Conservation (phyloP, 345 rosid genomes). For the Excoecaria agallocha region DNA sequence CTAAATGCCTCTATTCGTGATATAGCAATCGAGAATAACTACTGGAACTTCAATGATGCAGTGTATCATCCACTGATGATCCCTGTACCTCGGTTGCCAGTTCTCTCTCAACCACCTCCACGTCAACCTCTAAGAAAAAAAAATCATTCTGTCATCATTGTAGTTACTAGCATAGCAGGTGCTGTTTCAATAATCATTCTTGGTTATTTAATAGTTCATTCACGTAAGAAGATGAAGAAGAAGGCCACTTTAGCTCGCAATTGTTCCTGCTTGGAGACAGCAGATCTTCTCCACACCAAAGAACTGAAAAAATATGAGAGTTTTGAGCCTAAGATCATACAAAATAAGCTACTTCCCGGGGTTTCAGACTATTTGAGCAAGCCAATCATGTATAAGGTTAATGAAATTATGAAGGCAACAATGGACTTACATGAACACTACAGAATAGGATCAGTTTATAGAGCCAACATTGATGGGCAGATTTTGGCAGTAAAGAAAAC, state of each 20-base stretch:
- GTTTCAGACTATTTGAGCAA: conserved; percentile 53
- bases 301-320: conserved; percentile 17
- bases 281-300: conserved; percentile 40
- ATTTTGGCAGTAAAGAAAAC: conserved; percentile 48
- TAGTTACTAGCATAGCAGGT: conserved; percentile 23
- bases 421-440: conserved; percentile 39
- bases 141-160: conserved; percentile 20
- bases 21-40: conserved; percentile 41
- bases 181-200: conserved; percentile 25
- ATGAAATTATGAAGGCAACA: conserved; percentile 47
- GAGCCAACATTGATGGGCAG: conserved; percentile 44
- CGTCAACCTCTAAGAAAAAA: conserved; percentile 17
- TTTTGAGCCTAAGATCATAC: conserved; percentile 34
- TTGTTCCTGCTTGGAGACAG: conserved; percentile 35
- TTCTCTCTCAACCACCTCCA: conserved; percentile 31
- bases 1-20: conserved; percentile 37
- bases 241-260: conserved; percentile 27
- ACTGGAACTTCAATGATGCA: conserved; percentile 32
- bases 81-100: conserved; percentile 49
- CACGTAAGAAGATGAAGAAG: conserved; percentile 21
- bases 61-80: conserved; percentile 45
- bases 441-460: conserved; percentile 49
- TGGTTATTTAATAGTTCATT: conserved; percentile 24
- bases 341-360: conserved; percentile 49
- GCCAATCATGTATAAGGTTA: conserved; percentile 41